Percentiles rank a stretch among this genome's conserved stretches.
Evolutionary conservation across 768 basidiomycete species (phyloP).

Genomic region (Mycena venus): DNA sequence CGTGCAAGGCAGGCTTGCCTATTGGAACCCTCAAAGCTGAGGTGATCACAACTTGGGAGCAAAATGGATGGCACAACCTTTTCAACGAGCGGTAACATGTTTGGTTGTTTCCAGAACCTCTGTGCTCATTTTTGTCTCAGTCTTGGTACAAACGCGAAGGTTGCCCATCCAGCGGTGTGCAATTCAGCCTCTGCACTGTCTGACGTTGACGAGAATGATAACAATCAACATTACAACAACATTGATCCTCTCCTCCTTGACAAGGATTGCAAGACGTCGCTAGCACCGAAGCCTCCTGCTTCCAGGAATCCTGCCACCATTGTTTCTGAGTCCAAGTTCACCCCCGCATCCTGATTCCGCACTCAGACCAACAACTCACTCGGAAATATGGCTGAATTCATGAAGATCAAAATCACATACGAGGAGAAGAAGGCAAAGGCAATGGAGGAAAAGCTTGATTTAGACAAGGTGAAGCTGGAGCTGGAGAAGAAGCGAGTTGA

Average conservation of each 20-base stretch:
- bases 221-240: too few species aligned
- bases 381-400: background rate
- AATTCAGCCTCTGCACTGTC: conserved; percentile 1
- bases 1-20: background rate
- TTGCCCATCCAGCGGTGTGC: background rate
- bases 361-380: background rate
- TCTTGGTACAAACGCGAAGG: conserved; percentile 2
- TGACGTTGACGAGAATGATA: too few species aligned
- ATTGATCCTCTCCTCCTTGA: background rate
- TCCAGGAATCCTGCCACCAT: background rate
- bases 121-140: background rate
- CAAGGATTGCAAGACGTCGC: background rate
- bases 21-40: background rate
- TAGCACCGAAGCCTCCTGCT: too few species aligned
- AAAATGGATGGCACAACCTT: conserved; percentile 2
- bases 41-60: background rate
- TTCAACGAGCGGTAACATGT: background rate
- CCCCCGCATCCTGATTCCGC: background rate
- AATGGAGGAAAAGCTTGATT: background rate
- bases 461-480: background rate
- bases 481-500: background rate
- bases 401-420: conserved; percentile 5
- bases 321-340: conserved; percentile 10
- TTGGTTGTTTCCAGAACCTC: too few species aligned
- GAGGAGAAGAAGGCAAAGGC: conserved; percentile 8